phyloP scores from a whole-genome alignment of 495 filamentous ascomycete genomes.

The Aspergillus egyptiacus region DNA sequence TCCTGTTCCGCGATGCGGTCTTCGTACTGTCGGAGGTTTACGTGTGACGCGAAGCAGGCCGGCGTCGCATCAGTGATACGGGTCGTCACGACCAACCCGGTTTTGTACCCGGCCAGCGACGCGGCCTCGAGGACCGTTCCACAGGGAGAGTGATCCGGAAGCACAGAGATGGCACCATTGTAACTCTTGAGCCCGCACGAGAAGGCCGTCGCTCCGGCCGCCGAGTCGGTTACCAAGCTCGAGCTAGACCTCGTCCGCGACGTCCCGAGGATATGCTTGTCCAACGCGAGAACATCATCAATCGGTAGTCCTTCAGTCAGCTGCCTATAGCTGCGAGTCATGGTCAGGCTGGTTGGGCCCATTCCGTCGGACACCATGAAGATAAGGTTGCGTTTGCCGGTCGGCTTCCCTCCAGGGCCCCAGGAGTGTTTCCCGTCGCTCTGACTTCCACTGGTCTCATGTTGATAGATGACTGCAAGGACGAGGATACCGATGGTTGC shows the following conservation, averaged over 20 bases:
- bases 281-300: conserved; percentile 69
- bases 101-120: conserved; percentile 83
- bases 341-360: conserved; percentile 82
- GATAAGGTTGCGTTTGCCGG: conserved; percentile 84
- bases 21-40: conserved; percentile 68
- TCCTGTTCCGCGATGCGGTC: conserved; percentile 91
- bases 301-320: conserved; percentile 56
- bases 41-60: conserved; percentile 89
- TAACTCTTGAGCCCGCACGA: conserved; percentile 89
- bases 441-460: conserved; percentile 43
- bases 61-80: conserved; percentile 97
- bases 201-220: conserved; percentile 93
- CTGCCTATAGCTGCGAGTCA: conserved; percentile 82
- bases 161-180: conserved; percentile 88
- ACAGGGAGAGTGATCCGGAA: conserved; percentile 79
- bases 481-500: conserved; percentile 75
- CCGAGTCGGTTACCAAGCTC: conserved; percentile 86
- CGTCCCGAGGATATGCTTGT: conserved; percentile 80
- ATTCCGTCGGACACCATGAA: conserved; percentile 99
- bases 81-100: conserved; percentile 91
- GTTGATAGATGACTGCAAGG: conserved; percentile 67
- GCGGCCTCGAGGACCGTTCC: conserved; percentile 94
- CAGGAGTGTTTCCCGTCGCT: conserved; percentile 23
- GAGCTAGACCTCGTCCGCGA: conserved; percentile 78
- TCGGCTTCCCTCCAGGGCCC: conserved; percentile 44